Percentiles rank a stretch among this genome's conserved stretches.
These are phyloP conservation scores for Termitomyces sp. DNA, from an alignment of 768 basidiomycete genomes.

Conservation along the genomic window DNA sequence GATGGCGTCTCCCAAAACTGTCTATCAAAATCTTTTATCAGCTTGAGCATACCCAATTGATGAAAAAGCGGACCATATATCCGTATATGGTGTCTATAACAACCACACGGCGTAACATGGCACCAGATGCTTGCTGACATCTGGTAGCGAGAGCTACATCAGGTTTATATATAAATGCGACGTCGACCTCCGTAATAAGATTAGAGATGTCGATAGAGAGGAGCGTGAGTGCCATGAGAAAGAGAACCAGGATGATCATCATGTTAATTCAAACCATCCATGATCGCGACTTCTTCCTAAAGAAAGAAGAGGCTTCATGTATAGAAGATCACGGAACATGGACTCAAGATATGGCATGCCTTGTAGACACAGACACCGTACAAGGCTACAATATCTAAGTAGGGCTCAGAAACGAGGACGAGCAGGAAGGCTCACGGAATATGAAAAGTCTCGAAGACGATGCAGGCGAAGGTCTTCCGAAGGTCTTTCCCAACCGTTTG, in stretches of 20 bases:
- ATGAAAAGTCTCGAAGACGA: slow-evolving; percentile 7
- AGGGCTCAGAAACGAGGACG: no score
- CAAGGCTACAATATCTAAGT: not conserved
- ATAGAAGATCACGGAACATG: no score
- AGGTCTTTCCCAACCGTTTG: slow-evolving; percentile 3
- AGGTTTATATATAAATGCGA: slow-evolving; percentile 4
- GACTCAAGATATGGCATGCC: not conserved
- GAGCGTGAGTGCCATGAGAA: slow-evolving; percentile 3
- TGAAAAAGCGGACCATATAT: not conserved
- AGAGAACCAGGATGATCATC: slow-evolving; percentile 4
- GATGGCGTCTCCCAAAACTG: slow-evolving; percentile 8
- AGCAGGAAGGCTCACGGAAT: slow-evolving; percentile 1
- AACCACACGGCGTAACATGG: slow-evolving; percentile 5
- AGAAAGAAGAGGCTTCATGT: no score
- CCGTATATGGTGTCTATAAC: slow-evolving; percentile 5
- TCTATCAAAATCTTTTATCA: not conserved
- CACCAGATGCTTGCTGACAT: not conserved
- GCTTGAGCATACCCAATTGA: not conserved
- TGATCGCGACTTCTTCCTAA: not conserved
- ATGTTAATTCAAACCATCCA: slow-evolving; percentile 6
- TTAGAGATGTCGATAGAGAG: slow-evolving; percentile 5
- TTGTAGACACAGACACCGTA: slow-evolving; percentile 4
- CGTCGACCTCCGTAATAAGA: slow-evolving; percentile 1
- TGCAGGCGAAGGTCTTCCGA: slow-evolving; percentile 5
- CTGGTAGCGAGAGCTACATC: not conserved